phyloP scores from a whole-genome alignment of 495 filamentous ascomycete species.

The Neurospora sublineolata region DNA sequence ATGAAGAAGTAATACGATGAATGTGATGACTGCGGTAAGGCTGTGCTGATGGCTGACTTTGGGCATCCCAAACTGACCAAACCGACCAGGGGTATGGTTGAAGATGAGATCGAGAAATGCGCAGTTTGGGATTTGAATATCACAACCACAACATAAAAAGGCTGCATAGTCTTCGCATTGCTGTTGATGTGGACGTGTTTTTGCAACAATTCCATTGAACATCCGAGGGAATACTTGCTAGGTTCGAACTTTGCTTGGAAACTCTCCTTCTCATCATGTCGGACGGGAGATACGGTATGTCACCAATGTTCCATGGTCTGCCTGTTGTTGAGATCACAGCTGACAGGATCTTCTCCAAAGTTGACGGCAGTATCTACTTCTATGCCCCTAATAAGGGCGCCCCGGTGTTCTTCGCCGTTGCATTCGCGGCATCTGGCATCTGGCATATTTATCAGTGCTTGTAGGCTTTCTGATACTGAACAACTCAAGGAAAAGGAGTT shows the following conservation, averaged over 20 bases:
- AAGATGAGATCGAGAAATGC: background rate
- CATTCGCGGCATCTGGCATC: conserved; percentile 48
- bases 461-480: conserved; percentile 23
- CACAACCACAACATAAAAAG: background rate
- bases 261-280: background rate
- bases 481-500: background rate
- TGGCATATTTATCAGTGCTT: conserved; percentile 52
- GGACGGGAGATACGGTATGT: conserved; percentile 7
- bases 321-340: background rate
- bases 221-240: background rate
- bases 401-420: conserved; percentile 53
- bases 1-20: background rate
- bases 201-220: background rate
- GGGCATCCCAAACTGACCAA: background rate
- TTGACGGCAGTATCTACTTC: conserved; percentile 48
- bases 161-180: background rate
- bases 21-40: background rate
- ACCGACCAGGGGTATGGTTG: background rate
- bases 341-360: conserved; percentile 10
- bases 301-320: background rate
- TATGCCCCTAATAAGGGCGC: conserved; percentile 68
- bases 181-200: background rate
- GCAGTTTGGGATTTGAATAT: background rate
- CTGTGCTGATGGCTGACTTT: background rate
- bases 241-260: background rate